These are phyloP conservation scores for Didymellaceae sp. DNA, from an alignment of 2,329 filamentous ascomycete species.

Conservation along the genomic window DNA sequence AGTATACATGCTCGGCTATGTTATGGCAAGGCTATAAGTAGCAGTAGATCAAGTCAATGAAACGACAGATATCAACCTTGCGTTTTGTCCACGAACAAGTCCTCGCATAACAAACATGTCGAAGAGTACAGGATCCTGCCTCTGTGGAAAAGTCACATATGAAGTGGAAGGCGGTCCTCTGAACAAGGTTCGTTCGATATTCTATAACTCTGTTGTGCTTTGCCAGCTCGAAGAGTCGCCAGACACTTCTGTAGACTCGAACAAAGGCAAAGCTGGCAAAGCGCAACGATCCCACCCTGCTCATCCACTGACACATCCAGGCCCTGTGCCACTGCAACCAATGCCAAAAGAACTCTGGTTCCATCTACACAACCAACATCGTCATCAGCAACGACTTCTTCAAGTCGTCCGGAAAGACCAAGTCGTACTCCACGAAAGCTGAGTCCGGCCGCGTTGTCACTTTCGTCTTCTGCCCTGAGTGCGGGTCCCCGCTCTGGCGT, in stretches of 20 bases:
- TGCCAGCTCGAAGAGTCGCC: no score
- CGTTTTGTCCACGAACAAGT: no score
- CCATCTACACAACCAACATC: conserved; percentile 11
- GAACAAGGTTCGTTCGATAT: no score
- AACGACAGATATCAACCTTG: no score
- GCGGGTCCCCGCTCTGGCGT: conserved; percentile 13
- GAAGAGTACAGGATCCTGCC: conserved; percentile 13
- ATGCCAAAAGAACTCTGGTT: conserved; percentile 14
- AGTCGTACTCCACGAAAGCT: conserved; percentile 14
- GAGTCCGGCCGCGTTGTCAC: conserved; percentile 16
- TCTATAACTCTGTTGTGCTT: no score
- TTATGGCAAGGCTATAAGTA: background rate
- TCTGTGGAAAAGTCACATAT: conserved; percentile 16
- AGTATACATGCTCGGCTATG: background rate
- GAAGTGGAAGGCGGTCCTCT: conserved; percentile 12
- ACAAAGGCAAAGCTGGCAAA: no score
- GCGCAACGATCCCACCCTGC: background rate
- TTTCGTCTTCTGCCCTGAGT: conserved; percentile 14
- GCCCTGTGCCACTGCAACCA: conserved; percentile 17
- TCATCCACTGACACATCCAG: background rate
- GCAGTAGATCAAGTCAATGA: background rate
- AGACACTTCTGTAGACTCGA: no score
- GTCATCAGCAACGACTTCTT: conserved; percentile 15
- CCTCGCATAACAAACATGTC: conserved; percentile 4
- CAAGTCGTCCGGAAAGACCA: conserved; percentile 11